A percentile compares a stretch with the other conserved stretches of the same genome.
phyloP scores from a whole-genome alignment of 345 rosid species.

The Dimocarpus longan region DNA sequence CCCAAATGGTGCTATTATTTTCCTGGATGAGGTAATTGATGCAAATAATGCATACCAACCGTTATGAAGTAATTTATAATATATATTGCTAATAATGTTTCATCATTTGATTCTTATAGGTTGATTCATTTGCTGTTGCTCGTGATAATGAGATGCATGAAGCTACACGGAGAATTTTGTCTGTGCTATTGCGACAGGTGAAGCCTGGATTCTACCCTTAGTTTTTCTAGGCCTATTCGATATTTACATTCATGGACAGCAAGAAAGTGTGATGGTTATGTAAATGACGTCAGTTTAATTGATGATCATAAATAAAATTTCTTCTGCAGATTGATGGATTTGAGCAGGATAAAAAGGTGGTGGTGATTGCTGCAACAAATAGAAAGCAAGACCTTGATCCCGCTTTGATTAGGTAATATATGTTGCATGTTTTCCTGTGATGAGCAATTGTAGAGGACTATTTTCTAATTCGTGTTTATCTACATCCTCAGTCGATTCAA shows the following conservation, averaged over 20 bases:
- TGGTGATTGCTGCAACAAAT: conserved; percentile 92
- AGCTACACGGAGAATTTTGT: conserved; percentile 90
- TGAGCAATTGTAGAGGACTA: not conserved
- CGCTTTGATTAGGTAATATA: conserved; percentile 72
- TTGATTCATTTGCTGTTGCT: conserved; percentile 87
- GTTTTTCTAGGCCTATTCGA: not conserved
- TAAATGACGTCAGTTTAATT: no score
- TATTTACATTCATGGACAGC: not conserved
- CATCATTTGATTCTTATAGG: conserved; percentile 43
- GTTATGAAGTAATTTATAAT: not conserved
- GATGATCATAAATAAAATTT: conserved; percentile 8
- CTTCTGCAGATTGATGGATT: conserved; percentile 86
- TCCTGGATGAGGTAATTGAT: conserved; percentile 83
- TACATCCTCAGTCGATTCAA: conserved; percentile 75
- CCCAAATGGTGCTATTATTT: conserved; percentile 78
- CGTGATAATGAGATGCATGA: conserved; percentile 92
- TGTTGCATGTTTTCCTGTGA: not conserved
- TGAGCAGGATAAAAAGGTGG: conserved; percentile 89
- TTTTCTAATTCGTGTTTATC: conserved; percentile 14
- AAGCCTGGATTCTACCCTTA: not conserved
- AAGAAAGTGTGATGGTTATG: no score
- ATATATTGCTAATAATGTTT: not conserved
- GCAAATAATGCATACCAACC: not conserved
- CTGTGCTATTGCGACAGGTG: conserved; percentile 91
- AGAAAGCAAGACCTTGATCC: conserved; percentile 97